Evolutionary conservation across 257 asterid genomes (phyloP), one percentile per base, ranked within the genome.

Genomic region (Schizonepeta tenuifolia): DNA sequence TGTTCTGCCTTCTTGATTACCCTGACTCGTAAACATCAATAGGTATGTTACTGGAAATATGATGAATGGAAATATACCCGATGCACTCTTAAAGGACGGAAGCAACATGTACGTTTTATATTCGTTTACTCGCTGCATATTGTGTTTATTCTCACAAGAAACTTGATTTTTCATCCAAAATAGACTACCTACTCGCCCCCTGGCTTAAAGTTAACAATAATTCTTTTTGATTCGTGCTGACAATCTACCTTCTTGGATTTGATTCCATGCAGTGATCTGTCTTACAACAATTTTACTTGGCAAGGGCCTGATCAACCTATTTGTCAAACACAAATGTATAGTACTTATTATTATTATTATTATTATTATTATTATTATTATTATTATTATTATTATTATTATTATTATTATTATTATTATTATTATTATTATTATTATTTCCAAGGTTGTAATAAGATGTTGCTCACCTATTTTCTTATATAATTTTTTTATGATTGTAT

Each of bases 211-310:
- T 26, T 46, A 71, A 46, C 1, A 5, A 63, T 51, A 72, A 7
- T 7, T 46, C 13, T 12, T 28, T 49, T 14, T 71, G 17, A 24
- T 69, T 36, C 74, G 54, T 38, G 35, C 71, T 73, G 58, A 72
- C 33, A 58, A 8, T 55, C 53, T n/a, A 33, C 54, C 61, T 41
- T 71, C 64, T 33, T 24, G 1, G 44, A 28, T 58, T 36, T 73
- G 74, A 15, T 73, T 67, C 9, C 33, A 3, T 75, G 80, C 96
- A 93, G 98, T 20, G 98, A 93, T 83, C 87, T 93, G 59, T 90
- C 98, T 1, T 93, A 90, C 85, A 93, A 93, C 77, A 93, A 93
- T 76, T 87, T 91, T 72, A 82, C 95, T 7, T 86, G 80, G 93
- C 84, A 78, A 82, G 90, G 88, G 56, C 86, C 87, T 17, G 91